Evolutionary conservation across 2,329 filamentous ascomycete genomes (phyloP), one percentile per base, ranked within the genome.

Genomic region (Nectriaceae sp.): DNA sequence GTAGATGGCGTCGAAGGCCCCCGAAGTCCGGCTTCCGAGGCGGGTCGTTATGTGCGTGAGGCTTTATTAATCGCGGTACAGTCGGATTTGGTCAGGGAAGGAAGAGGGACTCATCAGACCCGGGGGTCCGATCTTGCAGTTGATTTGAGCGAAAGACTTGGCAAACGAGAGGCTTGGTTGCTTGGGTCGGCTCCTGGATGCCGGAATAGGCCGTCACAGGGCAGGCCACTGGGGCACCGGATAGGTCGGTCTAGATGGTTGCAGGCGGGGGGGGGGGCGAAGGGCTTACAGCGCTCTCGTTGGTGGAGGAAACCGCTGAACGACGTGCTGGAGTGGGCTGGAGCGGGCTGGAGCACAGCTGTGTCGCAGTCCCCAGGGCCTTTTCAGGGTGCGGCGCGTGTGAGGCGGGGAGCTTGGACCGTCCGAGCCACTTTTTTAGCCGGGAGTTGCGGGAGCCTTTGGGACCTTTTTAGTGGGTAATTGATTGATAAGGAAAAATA

Each of bases 21-120:
- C 24, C 42, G 57, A 60, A 60, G 54, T 60, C 57, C 57, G 31
- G 57, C 57, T 60, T 57, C 54, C 40, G n/a, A n/a, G 40, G 37
- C 37, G 44, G 41, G 47, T 43, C 50, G 44, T 52, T 6, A 36
- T 40, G 15, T 44, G 36, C 37, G 21, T 24, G 43, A 50, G 43
- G 15, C 40, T 39, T 45, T 20, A 45, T 44, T 41, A 52, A 50
- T 41, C 49, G 22, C 40, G 42, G 40, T 46, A 47, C 24, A 50
- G 42, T 29, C 40, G 54, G 42, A 35, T 49, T 52, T 45, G 40
- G 38, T 39, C 26, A 46, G 55, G 52, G 46, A 46, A 53, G 18
- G 46, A 31, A 55, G 24, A 31, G 15, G 20, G 15, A 49, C 38
- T n/a, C 18, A 52, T 55, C 55, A 52, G 36, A 55, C 57, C n/a